Conservation (phyloP, 176 grass and related monocot species). For the Rhipidocladum racemiflorum region DNA sequence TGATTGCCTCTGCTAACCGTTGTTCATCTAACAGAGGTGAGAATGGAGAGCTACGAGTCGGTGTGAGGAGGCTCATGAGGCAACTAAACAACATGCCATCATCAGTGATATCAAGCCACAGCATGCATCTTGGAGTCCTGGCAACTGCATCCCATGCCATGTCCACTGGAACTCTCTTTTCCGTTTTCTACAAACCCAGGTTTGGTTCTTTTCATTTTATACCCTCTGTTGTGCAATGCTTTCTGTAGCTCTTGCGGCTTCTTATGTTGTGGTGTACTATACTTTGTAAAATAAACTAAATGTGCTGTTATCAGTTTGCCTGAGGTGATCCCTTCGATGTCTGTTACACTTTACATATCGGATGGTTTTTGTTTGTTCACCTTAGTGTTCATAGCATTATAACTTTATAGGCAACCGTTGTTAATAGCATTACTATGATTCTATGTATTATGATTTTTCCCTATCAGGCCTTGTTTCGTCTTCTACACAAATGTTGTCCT, state of each 20-base stretch:
- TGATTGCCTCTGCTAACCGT: conserved; percentile 15
- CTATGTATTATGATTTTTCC: background rate
- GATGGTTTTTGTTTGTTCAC: conserved; percentile 1
- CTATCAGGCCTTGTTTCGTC: background rate
- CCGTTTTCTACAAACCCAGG: conserved; percentile 94
- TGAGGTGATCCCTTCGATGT: background rate
- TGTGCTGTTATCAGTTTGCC: background rate
- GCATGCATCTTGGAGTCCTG: conserved; percentile 93
- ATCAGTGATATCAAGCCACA: conserved; percentile 96
- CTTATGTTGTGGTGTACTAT: background rate
- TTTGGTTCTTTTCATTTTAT: conserved; percentile 23
- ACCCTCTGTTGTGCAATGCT: background rate
- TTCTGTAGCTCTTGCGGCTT: conserved; percentile 1
- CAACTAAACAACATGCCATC: conserved; percentile 75
- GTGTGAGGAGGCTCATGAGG: conserved; percentile 64
- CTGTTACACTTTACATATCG: background rate
- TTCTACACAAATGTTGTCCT: background rate
- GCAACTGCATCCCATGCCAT: conserved; percentile 90
- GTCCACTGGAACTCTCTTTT: conserved; percentile 67
- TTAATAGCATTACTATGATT: background rate
- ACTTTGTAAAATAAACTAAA: conserved; percentile 2
- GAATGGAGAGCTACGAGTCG: conserved; percentile 72
- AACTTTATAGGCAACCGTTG: background rate
- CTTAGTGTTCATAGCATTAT: background rate
- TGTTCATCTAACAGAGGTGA: conserved; percentile 53